Percentiles rank a stretch among this genome's conserved stretches.
phyloP scores from a whole-genome alignment of 208 protist genomes.

The Angomonas deanei region DNA sequence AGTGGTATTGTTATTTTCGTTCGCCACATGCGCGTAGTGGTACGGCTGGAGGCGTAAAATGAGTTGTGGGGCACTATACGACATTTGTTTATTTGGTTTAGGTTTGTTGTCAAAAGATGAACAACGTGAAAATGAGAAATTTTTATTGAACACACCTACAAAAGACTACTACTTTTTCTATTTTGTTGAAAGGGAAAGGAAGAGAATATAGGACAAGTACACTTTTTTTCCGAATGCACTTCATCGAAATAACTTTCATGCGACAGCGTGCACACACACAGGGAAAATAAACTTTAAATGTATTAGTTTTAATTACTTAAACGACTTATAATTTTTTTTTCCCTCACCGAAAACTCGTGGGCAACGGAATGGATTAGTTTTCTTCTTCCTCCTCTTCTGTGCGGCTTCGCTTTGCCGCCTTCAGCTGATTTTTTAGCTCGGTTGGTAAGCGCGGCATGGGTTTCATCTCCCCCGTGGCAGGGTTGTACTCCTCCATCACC shows the following conservation, averaged over 20 bases:
- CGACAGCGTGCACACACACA: no score
- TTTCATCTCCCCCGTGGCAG: conserved; percentile 68
- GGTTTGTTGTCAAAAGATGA: background rate
- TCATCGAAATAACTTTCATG: no score
- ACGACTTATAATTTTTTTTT: background rate
- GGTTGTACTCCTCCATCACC: conserved; percentile 87
- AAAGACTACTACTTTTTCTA: background rate
- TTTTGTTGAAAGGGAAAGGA: no score
- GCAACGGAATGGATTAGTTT: background rate
- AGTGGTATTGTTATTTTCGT: conserved; percentile 60
- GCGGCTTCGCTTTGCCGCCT: conserved; percentile 8
- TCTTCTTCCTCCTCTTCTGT: conserved; percentile 7
- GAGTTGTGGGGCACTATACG: background rate
- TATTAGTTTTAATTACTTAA: background rate
- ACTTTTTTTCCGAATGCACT: background rate
- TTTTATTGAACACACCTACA: background rate
- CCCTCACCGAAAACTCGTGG: no score
- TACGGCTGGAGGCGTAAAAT: conserved; percentile 47
- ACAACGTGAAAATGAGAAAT: background rate
- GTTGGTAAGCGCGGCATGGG: conserved; percentile 57
- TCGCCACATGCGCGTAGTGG: conserved; percentile 72
- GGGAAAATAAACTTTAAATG: no score
- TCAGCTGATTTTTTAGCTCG: conserved; percentile 25
- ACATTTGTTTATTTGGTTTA: background rate
- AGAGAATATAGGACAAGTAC: background rate